Evolutionary conservation across 2,329 filamentous ascomycete genomes (phyloP), one percentile per base, ranked within the genome.

Genomic region (Fusarium luffae): DNA sequence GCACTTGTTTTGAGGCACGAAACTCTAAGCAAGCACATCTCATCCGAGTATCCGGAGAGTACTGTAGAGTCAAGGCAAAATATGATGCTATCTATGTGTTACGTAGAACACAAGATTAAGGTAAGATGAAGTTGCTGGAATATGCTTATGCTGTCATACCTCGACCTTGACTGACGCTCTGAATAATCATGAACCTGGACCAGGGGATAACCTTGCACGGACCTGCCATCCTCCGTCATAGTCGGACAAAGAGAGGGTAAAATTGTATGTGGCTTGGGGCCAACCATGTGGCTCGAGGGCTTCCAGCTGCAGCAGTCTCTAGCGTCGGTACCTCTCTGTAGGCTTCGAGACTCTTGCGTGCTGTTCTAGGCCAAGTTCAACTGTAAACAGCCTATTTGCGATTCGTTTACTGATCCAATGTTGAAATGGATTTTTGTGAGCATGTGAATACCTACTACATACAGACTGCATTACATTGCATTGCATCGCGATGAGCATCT

Each of bases 141-240:
- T 37, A 70, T 70, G 68, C 28, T 70, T 37, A 70, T 70, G 68
- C 34, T 70, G 68, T 70, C 68, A 70, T 71, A 49, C 41, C 42
- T 55, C 30, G 28, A 41, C 25, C 23, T 60, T 60, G 47, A 66
- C 48, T 32, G n/a, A 43, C 42, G 50, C 47, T 65, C 23, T 40
- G 48, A 40, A 51, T 40, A 40, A 37, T n/a, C 18, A 44, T n/a
- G 43, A 34, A 28, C 37, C 34, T 49, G 21, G 41, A 43, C 59
- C 48, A 61, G 54, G 67, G 66, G 54, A 12, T 43, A 43, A 40
- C 61, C 66, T 54, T 66, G 66, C 61, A 61, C 55, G 34, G 42
- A 40, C 41, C 37, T 66, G 52, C 44, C 16, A 42, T 37, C 49
- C 42, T 64, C 67, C 67, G 67, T 70, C 67, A 68, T 63, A 21